A percentile compares a stretch with the other conserved stretches of the same genome.
phyloP scores from a whole-genome alignment of 169 alveolate genomes.

The Plasmodium sp. region DNA sequence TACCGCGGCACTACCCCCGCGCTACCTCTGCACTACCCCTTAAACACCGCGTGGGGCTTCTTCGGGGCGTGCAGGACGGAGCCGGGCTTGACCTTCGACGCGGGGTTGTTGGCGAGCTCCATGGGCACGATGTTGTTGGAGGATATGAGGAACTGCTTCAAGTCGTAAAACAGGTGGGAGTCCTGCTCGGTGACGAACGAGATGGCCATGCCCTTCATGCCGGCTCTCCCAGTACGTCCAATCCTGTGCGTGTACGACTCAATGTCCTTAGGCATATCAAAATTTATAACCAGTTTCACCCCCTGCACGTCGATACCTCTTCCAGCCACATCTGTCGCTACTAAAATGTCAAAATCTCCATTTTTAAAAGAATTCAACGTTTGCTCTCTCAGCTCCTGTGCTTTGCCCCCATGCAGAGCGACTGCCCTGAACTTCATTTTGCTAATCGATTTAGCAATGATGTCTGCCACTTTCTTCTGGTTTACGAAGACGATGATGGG shows the following conservation, averaged over 20 bases:
- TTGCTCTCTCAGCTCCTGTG: slow-evolving; percentile 94
- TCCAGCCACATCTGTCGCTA: slow-evolving; percentile 99
- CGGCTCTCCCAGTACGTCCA: slow-evolving; percentile 99
- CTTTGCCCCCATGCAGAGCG: slow-evolving; percentile 95
- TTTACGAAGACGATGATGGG: slow-evolving; percentile 97
- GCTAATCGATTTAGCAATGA: slow-evolving; percentile 85
- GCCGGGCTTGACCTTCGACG: slow-evolving; percentile 89
- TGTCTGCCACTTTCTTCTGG: slow-evolving; percentile 94
- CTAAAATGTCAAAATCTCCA: slow-evolving; percentile 93
- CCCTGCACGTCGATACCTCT: slow-evolving; percentile 98
- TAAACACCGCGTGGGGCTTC: slow-evolving; percentile 27
- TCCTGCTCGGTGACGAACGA: slow-evolving; percentile 95
- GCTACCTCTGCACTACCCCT: background rate
- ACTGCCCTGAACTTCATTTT: slow-evolving; percentile 85
- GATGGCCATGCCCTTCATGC: slow-evolving; percentile 97
- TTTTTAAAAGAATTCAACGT: slow-evolving; percentile 92
- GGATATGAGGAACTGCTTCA: slow-evolving; percentile 90
- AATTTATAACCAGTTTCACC: slow-evolving; percentile 96
- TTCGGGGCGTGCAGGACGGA: slow-evolving; percentile 52
- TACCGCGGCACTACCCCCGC: too few species aligned
- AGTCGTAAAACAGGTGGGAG: slow-evolving; percentile 91
- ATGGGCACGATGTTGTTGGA: slow-evolving; percentile 93
- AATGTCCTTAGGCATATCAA: slow-evolving; percentile 98
- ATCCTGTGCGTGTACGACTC: slow-evolving; percentile 96
- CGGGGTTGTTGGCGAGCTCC: slow-evolving; percentile 92